Evolutionary conservation across 371 early-diverging fungal species (phyloP).

Genomic region (Lichtheimia hyalospora): DNA sequence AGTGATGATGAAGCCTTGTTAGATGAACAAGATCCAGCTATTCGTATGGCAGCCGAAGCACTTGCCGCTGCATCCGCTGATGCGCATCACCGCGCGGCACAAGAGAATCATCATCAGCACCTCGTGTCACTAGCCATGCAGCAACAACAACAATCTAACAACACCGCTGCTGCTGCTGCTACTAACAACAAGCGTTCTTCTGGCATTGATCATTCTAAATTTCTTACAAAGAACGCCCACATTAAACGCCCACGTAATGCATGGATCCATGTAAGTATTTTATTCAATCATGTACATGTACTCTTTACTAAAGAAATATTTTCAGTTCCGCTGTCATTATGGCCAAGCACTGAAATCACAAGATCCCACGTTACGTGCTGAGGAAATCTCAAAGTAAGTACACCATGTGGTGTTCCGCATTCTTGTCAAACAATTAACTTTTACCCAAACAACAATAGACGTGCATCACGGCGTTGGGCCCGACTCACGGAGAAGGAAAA

Average conservation of each 20-base stretch:
- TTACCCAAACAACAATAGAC: slow-evolving; percentile 19
- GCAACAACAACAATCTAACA: not conserved
- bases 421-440: not conserved
- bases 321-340: slow-evolving; percentile 40
- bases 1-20: slow-evolving; percentile 9
- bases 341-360: slow-evolving; percentile 38
- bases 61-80: slow-evolving; percentile 9
- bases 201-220: slow-evolving; percentile 28
- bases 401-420: not conserved
- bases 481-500: slow-evolving; percentile 43
- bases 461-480: slow-evolving; percentile 47
- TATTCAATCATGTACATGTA: not conserved
- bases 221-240: slow-evolving; percentile 37
- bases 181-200: slow-evolving; percentile 1
- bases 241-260: slow-evolving; percentile 43
- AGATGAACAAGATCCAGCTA: slow-evolving; percentile 14
- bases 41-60: slow-evolving; percentile 13
- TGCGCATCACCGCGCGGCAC: slow-evolving; percentile 15
- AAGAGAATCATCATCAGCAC: not conserved
- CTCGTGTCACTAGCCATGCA: slow-evolving; percentile 16
- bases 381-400: slow-evolving; percentile 41
- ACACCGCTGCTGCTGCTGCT: too few relatives aligned
- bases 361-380: slow-evolving; percentile 36
- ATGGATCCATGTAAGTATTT: slow-evolving; percentile 34
- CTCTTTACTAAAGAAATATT: not conserved